phyloP scores from a whole-genome alignment of 768 basidiomycete species.

The Tylopilus sp. region DNA sequence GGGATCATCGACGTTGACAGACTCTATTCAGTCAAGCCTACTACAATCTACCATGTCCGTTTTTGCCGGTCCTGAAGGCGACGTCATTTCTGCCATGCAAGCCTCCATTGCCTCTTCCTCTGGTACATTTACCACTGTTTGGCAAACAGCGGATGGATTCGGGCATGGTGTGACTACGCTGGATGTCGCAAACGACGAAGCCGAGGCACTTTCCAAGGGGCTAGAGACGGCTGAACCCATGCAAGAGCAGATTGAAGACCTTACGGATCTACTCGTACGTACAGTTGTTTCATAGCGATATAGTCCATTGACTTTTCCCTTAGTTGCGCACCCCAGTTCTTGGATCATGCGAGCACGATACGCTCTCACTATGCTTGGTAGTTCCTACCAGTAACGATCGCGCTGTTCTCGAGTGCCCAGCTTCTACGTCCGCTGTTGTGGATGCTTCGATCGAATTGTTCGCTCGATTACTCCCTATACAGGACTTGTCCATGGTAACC shows the following conservation, averaged over 20 bases:
- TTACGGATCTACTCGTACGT: constrained; percentile 75
- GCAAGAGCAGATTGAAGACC: constrained; percentile 75
- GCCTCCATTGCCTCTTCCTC: constrained; percentile 87
- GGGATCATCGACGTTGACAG: constrained; percentile 75
- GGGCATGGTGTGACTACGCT: constrained; percentile 85
- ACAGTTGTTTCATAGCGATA: neutral
- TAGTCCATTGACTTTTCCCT: constrained; percentile 1
- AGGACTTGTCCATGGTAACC: constrained; percentile 58
- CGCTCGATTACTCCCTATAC: constrained; percentile 70
- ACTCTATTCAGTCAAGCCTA: constrained; percentile 76
- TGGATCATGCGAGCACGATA: constrained; percentile 84
- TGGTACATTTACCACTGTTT: constrained; percentile 79
- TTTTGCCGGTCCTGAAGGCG: constrained; percentile 86
- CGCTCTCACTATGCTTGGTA: constrained; percentile 64
- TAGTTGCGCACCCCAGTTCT: constrained; percentile 66
- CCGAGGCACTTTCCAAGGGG: constrained; percentile 22
- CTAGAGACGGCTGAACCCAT: constrained; percentile 46
- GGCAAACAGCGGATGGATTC: constrained; percentile 86
- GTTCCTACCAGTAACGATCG: constrained; percentile 43
- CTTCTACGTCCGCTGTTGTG: constrained; percentile 78
- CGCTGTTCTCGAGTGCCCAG: constrained; percentile 56
- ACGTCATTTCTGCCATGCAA: constrained; percentile 80
- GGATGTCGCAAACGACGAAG: constrained; percentile 47
- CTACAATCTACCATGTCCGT: constrained; percentile 77
- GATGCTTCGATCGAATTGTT: constrained; percentile 90